These are phyloP conservation scores for Metarhizium robertsii DNA, from an alignment of 2,329 filamentous ascomycete species.

Conservation along the genomic window DNA sequence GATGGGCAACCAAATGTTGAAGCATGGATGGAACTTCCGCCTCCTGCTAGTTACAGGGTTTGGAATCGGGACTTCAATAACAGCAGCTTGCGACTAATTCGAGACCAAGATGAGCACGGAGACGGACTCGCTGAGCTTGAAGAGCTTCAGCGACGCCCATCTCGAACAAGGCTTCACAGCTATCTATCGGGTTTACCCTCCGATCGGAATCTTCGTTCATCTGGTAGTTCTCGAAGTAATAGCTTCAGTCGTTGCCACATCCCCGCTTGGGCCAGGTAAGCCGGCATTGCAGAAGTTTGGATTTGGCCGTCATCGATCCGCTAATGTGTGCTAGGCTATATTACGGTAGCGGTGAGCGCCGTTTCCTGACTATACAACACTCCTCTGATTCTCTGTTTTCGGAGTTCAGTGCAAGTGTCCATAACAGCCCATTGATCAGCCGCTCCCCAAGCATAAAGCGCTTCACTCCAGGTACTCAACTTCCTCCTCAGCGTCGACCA, in stretches of 20 bases:
- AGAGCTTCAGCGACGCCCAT: conserved; percentile 41
- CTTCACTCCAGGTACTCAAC: conserved; percentile 11
- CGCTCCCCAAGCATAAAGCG: conserved; percentile 39
- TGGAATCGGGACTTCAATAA: conserved; percentile 23
- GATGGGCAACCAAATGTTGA: not conserved
- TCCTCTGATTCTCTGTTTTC: conserved; percentile 38
- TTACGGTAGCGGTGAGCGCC: conserved; percentile 57
- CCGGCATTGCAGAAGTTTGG: conserved; percentile 6
- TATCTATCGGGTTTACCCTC: conserved; percentile 40
- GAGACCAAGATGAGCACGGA: conserved; percentile 53
- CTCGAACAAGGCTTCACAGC: conserved; percentile 42
- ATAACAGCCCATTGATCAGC: conserved; percentile 33
- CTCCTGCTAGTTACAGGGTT: conserved; percentile 32
- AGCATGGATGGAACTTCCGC: conserved; percentile 34
- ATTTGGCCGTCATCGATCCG: not conserved
- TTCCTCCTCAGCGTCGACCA: conserved; percentile 36
- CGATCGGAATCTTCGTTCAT: conserved; percentile 44
- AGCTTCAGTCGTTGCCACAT: conserved; percentile 36
- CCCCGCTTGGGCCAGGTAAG: conserved; percentile 46
- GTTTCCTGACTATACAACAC: conserved; percentile 35
- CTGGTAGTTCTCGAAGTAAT: conserved; percentile 36
- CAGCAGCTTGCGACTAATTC: conserved; percentile 35
- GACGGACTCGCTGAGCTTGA: conserved; percentile 54
- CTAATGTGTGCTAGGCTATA: conserved; percentile 41
- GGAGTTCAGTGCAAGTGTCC: conserved; percentile 37